Base-by-base conservation (phyloP, 306 rosid species). In the Fragaria ananassa region DNA sequence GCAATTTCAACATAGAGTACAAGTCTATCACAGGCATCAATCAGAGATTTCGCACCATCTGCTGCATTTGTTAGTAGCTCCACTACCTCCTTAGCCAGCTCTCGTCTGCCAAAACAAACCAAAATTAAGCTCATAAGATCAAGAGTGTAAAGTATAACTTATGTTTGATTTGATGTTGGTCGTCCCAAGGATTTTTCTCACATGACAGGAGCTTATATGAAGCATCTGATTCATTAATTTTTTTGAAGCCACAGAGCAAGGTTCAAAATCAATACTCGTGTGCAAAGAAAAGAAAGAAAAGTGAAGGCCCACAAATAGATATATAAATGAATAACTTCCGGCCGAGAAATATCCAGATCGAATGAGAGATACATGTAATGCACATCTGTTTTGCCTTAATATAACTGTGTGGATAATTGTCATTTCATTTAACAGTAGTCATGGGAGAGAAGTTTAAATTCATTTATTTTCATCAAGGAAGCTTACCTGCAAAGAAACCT, bases 1-100 rank as follows among this genome's bases (percentile, higher is more conserved):
- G 99, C 98, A 79, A 95, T 89, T 87, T 95, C 98, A 81, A 92
- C 91, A 80, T 84, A 88, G 64, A 95, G 70, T 81, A 92, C 82
- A 71, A 95, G 94, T 78, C 89, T 91, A 80, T 95, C 99, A 74
- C 96, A 92, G 80, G 97, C 96, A 83, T 95, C 99, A 74, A 95
- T 92, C 78, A 95, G 89, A 71, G 96, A 88, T 85, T 91, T 95
- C 81, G 99, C 97, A 78, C 98, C 99, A 87, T 95, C 98, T 10
- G 97, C 97, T 61, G 98, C 99, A 83, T 82, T 85, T 56, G 98
- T 95, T 77, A 95, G 87, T 78, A 89, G 87, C 78, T 92, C 99
- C 66, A 84, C 93, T 50, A 95, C 99, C 84, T 92, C 99, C 85
- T 83, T 92, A 77, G 99, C 89, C 89, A 90, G 65, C 85, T 95